Conservation (phyloP, 176 grass and related monocot species). For the Eleusine coracana region DNA sequence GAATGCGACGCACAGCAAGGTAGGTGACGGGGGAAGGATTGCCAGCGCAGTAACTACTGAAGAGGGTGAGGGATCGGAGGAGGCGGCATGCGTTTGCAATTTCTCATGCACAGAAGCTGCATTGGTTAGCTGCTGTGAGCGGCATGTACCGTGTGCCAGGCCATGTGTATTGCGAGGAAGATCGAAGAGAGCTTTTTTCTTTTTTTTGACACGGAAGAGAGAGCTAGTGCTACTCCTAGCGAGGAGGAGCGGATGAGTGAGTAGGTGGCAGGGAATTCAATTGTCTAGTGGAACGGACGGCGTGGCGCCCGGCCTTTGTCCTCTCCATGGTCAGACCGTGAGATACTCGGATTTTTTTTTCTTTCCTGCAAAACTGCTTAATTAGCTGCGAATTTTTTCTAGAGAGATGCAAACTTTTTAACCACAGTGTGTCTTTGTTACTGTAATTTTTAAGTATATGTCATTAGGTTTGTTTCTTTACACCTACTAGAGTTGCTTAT, state of each 20-base stretch:
- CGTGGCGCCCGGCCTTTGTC: background rate
- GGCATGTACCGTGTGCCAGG: background rate
- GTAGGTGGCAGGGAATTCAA: constrained; percentile 31
- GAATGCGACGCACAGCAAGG: constrained; percentile 39
- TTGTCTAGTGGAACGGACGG: background rate
- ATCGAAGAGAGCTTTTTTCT: no score
- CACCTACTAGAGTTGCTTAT: no score
- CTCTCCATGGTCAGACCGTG: background rate
- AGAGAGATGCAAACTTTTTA: no score
- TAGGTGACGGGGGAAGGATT: constrained; percentile 26
- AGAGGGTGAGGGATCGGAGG: no score
- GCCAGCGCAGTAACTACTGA: constrained; percentile 29
- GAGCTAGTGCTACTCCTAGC: no score
- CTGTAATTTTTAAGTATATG: no score
- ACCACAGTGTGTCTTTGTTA: no score
- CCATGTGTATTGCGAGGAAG: background rate
- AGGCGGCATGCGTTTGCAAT: background rate
- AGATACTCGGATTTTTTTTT: background rate
- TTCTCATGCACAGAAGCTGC: background rate
- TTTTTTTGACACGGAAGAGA: no score
- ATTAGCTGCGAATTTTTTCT: no score
- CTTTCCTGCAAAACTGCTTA: no score
- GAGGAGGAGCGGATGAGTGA: background rate
- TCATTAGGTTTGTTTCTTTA: no score
- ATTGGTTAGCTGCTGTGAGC: background rate